Base-by-base conservation (phyloP, 768 basidiomycete species). In the Lactarius vividus region DNA sequence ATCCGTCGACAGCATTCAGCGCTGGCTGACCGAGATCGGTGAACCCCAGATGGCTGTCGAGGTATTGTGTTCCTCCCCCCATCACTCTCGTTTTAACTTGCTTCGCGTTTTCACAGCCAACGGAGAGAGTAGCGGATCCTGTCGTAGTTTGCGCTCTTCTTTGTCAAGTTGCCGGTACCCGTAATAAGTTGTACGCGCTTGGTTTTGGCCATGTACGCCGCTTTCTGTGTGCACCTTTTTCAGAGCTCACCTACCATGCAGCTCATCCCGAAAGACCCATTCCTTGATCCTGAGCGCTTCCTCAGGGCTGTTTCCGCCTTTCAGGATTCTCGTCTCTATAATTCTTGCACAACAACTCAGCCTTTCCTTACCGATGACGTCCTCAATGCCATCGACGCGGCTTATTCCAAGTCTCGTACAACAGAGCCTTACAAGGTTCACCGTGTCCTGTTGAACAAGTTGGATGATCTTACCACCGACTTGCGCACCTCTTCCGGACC, bases 91-190 rank as follows among this genome's bases (percentile, higher is more conserved):
- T 13, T 15, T 46, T 40, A 23, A 26, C 29, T 16, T 11, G 23
- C 39, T n/a, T 39, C 49, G n/a, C 46, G 55, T 42, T 9, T 28
- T 1, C 55, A 35, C 66, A 91, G 87, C 84, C 87, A 26, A 85
- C 85, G 71, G 89, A 92, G 74, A 82, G 88, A 40, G 81, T 89
- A 65, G 86, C 85, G 11, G 91, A 92, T 74, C 92, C 92, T 3
- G 79, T 79, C 44, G 82, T 89, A 64, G 82, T 94, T 15, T 83
- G 89, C 29, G 85, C 85, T 2, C 79, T 94, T 11, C 77, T 94
- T 60, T 89, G 87, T 62, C 80, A 90, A 57, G 83, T 93, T 37
- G 79, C 90, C 23, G 79, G 83, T 44, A 79, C 83, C 56, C 82
- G 92, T 33, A 92, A 91, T 76, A 90, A 87, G 72, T 81, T 94